phyloP scores from a whole-genome alignment of 768 basidiomycete genomes.

The Thelephora aurantiotincta region DNA sequence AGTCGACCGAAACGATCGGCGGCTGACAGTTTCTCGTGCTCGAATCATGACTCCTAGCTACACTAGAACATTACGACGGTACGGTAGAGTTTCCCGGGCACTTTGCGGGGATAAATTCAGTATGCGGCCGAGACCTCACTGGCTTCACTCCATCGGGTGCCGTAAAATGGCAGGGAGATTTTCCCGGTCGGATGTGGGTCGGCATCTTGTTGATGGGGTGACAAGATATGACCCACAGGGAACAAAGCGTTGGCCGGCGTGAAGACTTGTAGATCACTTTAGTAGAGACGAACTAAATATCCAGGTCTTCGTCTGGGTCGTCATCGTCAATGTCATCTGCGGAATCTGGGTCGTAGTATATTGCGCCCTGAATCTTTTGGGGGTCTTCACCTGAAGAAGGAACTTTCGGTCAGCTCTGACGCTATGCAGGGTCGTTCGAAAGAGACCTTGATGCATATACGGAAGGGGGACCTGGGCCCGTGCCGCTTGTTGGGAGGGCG shows the following conservation, averaged over 20 bases:
- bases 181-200: no score
- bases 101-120: no score
- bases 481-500: constrained; percentile 65
- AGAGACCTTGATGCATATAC: constrained; percentile 71
- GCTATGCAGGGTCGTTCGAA: neutral
- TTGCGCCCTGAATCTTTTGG: constrained; percentile 26
- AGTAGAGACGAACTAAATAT: constrained; percentile 34
- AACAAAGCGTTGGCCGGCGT: no score
- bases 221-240: no score
- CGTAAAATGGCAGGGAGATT: no score
- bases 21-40: neutral
- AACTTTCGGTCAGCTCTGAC: neutral
- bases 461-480: constrained; percentile 78
- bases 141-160: no score
- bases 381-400: constrained; percentile 22
- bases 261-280: neutral
- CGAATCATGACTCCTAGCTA: no score
- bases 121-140: no score
- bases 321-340: constrained; percentile 93
- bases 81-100: no score
- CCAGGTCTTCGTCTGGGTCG: constrained; percentile 90
- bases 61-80: no score
- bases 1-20: no score
- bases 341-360: constrained; percentile 85
- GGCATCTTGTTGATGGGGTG: no score